These are phyloP conservation scores for Fusarium globosum DNA, from an alignment of 2,329 filamentous ascomycete species.

Conservation along the genomic window DNA sequence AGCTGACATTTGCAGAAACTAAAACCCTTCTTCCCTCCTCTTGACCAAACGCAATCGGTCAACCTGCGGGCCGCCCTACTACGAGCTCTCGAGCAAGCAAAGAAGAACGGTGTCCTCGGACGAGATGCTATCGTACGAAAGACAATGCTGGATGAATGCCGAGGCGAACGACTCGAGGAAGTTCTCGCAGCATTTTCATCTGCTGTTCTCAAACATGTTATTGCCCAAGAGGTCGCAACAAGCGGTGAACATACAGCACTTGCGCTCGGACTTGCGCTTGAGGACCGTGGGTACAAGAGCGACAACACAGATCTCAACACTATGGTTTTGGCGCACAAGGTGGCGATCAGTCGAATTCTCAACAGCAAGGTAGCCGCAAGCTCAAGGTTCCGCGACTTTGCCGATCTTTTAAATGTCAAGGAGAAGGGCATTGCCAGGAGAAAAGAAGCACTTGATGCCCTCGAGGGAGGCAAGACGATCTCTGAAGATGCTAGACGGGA, in stretches of 20 bases:
- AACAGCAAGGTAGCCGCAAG: constrained; percentile 69
- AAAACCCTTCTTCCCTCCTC: constrained; percentile 88
- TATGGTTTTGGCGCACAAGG: constrained; percentile 79
- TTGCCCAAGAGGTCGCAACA: constrained; percentile 58
- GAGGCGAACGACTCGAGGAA: constrained; percentile 90
- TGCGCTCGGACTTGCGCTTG: constrained; percentile 66
- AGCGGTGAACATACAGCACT: constrained; percentile 57
- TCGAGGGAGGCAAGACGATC: constrained; percentile 49
- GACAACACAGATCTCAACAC: constrained; percentile 68
- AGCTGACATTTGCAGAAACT: constrained; percentile 72
- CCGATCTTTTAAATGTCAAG: constrained; percentile 72
- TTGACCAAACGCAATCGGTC: constrained; percentile 89
- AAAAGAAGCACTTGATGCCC: constrained; percentile 57
- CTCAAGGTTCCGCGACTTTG: constrained; percentile 71
- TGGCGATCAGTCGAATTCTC: constrained; percentile 69
- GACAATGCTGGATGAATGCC: constrained; percentile 97
- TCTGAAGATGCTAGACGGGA: constrained; percentile 58
- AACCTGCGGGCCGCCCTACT: constrained; percentile 89
- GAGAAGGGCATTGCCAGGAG: constrained; percentile 66
- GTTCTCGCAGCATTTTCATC: constrained; percentile 86
- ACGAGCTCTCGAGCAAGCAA: constrained; percentile 82
- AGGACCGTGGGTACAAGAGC: constrained; percentile 67
- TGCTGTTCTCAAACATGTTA: constrained; percentile 77
- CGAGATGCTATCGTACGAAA: constrained; percentile 85
- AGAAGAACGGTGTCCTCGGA: constrained; percentile 86